Base-by-base conservation (phyloP, 495 filamentous ascomycete genomes). In the Daldinia loculata region DNA sequence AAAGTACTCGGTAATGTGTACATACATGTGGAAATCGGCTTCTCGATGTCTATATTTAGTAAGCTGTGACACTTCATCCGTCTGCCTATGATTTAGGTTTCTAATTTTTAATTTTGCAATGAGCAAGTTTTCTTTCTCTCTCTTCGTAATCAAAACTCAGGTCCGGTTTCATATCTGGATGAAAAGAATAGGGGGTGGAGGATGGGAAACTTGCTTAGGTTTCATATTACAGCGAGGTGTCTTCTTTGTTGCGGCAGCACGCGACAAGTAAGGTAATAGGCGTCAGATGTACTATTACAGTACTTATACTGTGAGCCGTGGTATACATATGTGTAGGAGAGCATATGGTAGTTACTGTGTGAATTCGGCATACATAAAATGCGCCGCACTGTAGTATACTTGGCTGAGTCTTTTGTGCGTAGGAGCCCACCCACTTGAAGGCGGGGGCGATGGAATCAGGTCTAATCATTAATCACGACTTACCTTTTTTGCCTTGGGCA, bases 141-240 rank as follows among this genome's bases (percentile, higher is more conserved):
- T 24, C 19, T 41, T 30, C 53, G 62, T 15, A 63, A 60, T 60
- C 29, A 50, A 32, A 61, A 50, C 39, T 66, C 61, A 57, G 69
- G 62, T 60, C 68, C 17, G 52, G 75, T 77, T 77, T 77, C 75
- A 71, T 14, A 59, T 61, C 38, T 43, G 4, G 57, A 66, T 27
- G 59, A 62, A 55, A 60, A 57, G 59, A 70, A 64, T 60, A 36
- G 61, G 64, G 56, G 45, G 27, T 19, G 72, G 62, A 56, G 63
- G 56, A 66, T 65, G 51, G 65, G 70, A 77, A 75, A 75, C 70
- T 66, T 77, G 75, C 70, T 67, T 70, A 73, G 24, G 75, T 77
- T 72, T 77, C 73, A 75, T 52, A 63, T 68, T 48, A 19, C 43
- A 8, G 43, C 8, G 43, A 48, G 43, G 8, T 64, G 58, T 38